Conservation (phyloP, 345 rosid genomes). For the Excoecaria cochinchinensis region DNA sequence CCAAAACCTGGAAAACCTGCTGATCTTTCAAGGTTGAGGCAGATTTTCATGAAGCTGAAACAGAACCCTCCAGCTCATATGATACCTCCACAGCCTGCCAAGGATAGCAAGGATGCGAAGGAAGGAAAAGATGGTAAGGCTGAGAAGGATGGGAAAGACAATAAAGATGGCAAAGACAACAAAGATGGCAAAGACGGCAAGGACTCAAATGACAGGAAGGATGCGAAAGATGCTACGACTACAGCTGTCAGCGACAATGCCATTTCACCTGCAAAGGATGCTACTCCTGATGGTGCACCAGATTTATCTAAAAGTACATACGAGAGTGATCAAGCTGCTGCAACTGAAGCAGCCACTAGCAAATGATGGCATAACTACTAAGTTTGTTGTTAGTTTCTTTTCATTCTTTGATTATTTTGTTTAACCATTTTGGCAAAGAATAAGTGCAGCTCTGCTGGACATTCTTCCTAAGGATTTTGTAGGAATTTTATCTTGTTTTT, state of each 20-base stretch:
- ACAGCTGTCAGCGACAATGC: constrained; percentile 26
- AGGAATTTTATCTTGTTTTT: too few species aligned
- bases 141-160: constrained; percentile 38
- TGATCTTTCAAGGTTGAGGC: constrained; percentile 86
- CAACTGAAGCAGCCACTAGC: constrained; percentile 27
- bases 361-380: constrained; percentile 12
- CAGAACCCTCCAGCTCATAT: constrained; percentile 85
- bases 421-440: constrained; percentile 21
- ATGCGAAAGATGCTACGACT: constrained; percentile 35
- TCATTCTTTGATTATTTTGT: constrained; percentile 1
- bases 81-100: constrained; percentile 75
- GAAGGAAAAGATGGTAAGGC: too few species aligned
- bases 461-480: background rate
- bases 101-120: constrained; percentile 52
- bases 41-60: constrained; percentile 71
- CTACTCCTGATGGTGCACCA: constrained; percentile 18
- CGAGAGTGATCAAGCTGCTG: constrained; percentile 37
- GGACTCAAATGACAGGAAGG: constrained; percentile 32
- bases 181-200: constrained; percentile 41
- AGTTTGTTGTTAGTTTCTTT: constrained; percentile 14
- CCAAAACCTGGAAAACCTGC: constrained; percentile 96
- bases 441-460: constrained; percentile 25
- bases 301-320: constrained; percentile 34
- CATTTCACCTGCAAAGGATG: constrained; percentile 40
- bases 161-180: constrained; percentile 42